A percentile compares a stretch with the other conserved stretches of the same genome.
These are phyloP conservation scores for Quercus lobata DNA, from an alignment of 331 rosid genomes.

Conservation along the genomic window DNA sequence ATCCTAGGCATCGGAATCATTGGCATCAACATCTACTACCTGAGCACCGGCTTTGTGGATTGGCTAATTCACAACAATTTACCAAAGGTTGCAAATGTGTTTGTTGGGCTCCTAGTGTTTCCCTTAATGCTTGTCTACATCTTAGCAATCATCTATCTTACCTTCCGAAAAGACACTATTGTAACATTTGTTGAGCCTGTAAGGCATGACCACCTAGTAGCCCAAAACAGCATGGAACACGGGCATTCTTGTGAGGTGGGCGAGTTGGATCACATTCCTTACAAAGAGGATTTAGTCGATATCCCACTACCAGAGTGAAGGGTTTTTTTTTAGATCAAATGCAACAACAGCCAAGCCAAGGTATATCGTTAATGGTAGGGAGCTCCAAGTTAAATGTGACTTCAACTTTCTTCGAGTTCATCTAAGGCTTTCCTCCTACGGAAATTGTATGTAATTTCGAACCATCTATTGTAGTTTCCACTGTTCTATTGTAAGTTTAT, in stretches of 20 bases:
- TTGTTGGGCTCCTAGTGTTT: slow-evolving; percentile 72
- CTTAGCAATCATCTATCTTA: slow-evolving; percentile 48
- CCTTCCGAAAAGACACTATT: slow-evolving; percentile 60
- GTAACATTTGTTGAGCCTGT: slow-evolving; percentile 45
- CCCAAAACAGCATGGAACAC: slow-evolving; percentile 48
- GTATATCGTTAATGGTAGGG: too few species aligned
- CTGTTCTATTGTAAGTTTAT: too few species aligned
- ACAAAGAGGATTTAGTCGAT: slow-evolving; percentile 61
- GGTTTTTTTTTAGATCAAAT: too few species aligned
- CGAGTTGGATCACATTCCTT: slow-evolving; percentile 32
- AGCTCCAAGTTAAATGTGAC: too few species aligned
- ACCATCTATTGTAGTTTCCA: too few species aligned
- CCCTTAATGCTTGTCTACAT: slow-evolving; percentile 71
- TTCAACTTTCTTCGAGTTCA: too few species aligned
- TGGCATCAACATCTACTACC: slow-evolving; percentile 76
- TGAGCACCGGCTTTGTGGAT: slow-evolving; percentile 59
- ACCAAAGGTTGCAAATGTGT: slow-evolving; percentile 57
- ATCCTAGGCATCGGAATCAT: slow-evolving; percentile 60
- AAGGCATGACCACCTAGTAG: slow-evolving; percentile 24
- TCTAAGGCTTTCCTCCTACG: too few species aligned
- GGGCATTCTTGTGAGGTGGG: slow-evolving; percentile 33
- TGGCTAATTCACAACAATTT: slow-evolving; percentile 67
- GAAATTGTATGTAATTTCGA: too few species aligned
- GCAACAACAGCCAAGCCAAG: too few species aligned
- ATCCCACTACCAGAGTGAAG: slow-evolving; percentile 38